Base-by-base conservation (phyloP, 352 stramenopile genomes). In the Globisporangium orthogonon region DNA sequence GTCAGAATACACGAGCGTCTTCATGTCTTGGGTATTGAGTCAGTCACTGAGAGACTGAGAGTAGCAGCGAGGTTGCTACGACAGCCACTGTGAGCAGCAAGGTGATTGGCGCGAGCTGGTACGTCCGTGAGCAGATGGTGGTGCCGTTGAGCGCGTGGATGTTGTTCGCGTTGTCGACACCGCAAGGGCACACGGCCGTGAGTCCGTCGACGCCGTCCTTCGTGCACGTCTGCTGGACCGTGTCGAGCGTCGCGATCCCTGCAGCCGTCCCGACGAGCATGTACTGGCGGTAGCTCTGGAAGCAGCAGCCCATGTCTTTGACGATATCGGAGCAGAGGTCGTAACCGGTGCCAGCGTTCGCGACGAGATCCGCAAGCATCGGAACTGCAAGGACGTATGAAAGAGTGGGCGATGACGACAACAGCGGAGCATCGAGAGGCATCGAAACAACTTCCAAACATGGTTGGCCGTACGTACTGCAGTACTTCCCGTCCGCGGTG, bases 271-370 rank as follows among this genome's bases (percentile, higher is more conserved):
- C 80, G 11, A 83, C 58, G 55, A 79, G 44, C 67, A 90, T 85
- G 59, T 87, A 91, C 55, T 88, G 79, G 28, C 73, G 71, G 61
- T 91, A 93, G 52, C 78, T 93, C 64, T 93, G 80, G 58, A 91
- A 93, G 54, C 80, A 93, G 58, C 80, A 93, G 44, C 78, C 83
- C 52, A 93, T 60, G 37, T 81, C 57, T n/a, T 76, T 69, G 10
- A 88, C 78, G 30, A 93, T 89, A 44, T 91, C 81, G 11, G 63
- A 54, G 58, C 78, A 93, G 35, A 91, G 55, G n/a, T 86, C 68
- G 68, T 73, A 90, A 9, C 54, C 66, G 0, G 60, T 73, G 4
- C 76, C 78, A 2, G 80, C 80, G 13, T 83, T 69, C 17, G 66
- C 44, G 1, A 91, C 64, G 6, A 87, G 63, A 4, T 70, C 61